Base-by-base conservation (phyloP, 2,329 filamentous ascomycete species). In the Neodidymelliopsis sp. region DNA sequence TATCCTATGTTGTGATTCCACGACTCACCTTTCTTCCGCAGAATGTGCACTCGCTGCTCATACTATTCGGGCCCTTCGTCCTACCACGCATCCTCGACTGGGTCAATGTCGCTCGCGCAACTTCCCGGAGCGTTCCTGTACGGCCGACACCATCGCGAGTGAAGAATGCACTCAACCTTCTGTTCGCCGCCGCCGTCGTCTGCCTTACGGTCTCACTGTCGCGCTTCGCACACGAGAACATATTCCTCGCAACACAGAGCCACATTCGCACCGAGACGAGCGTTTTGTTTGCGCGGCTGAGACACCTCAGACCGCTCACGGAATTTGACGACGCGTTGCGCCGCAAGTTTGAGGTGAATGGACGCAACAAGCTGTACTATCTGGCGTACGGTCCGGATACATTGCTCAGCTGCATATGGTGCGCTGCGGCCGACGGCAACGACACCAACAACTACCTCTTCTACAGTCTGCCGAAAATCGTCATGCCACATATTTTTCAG, bases 201-300 rank as follows among this genome's bases (percentile, higher is more conserved):
- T 82, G 79, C 59, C 72, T 89, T 40, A 63, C 86, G 49, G 81
- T 84, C 49, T 86, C 88, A 12, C 75, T 93, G 0, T 86, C 90
- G 0, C 57, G 75, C 49, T 86, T 91, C 65, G 78, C 83, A 5
- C 88, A 89, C 4, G 85, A 90, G 69, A 97, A 97, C 75, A 78
- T 97, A 71, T 96, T 97, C 79, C 67, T 73, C 22, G 73, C 79
- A 13, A 97, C 93, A 1, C 80, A 85, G 47, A 94, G 90, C 39
- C 89, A 92, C 24, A 84, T 97, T 13, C 89, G 91, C 64, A 93
- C 89, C 30, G 86, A 91, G n/a, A 87, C 84, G 30, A 89, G 93
- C 66, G 86, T 95, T 24, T 81, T 97, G 53, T 94, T 96, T 73
- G 84, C 82, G 50, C 89, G 93, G 12, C 81, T 97, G 8, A 74